phyloP scores from a whole-genome alignment of 1,284 basidiomycete species.

The Rhodotorula sp. region DNA sequence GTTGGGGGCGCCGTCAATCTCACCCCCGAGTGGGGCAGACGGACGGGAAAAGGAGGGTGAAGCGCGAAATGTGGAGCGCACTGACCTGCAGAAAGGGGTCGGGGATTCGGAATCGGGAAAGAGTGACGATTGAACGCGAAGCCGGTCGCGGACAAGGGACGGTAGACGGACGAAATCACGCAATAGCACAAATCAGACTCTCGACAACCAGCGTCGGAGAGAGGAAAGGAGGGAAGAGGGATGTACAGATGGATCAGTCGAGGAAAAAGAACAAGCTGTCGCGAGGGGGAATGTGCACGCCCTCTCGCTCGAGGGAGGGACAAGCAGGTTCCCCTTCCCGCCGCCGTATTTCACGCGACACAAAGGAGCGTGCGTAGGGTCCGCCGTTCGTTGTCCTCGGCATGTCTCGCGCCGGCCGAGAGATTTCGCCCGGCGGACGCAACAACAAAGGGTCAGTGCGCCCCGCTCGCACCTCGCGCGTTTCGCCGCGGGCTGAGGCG shows the following conservation, averaged over 20 bases:
- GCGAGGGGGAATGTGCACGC: not conserved
- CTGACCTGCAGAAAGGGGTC: conserved; percentile 4
- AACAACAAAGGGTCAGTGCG: not conserved
- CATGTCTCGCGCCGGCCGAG: not conserved
- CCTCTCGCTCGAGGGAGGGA: not conserved
- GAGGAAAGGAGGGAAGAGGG: not conserved
- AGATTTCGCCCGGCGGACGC: not conserved
- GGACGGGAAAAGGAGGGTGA: not conserved
- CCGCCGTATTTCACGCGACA: not conserved
- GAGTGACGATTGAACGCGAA: not conserved
- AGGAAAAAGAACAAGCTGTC: no score
- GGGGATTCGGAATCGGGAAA: not conserved
- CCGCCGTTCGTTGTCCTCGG: not conserved
- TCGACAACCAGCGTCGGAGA: not conserved
- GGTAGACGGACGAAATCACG: not conserved
- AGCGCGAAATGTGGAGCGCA: not conserved
- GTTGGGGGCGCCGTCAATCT: no score
- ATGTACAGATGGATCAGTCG: no score
- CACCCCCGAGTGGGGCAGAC: not conserved
- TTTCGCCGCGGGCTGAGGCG: not conserved
- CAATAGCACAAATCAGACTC: not conserved
- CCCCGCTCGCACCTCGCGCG: not conserved
- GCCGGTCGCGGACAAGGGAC: not conserved
- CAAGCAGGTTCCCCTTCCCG: not conserved
- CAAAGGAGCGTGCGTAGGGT: conserved; percentile 1